A percentile compares a stretch with the other conserved stretches of the same genome.
Evolutionary conservation across 805 yeast genomes (phyloP).

Genomic region (Schizosaccharomyces pombe): ASM294v3 CU329670.1:1277501-1278000

Average conservation of each 20-base stretch:
- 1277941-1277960: constrained; percentile 51
- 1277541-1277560: not conserved
- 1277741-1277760: not conserved
- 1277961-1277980: constrained; percentile 69
- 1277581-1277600: not conserved
- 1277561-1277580: not conserved
- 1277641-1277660: not conserved
- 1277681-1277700: not conserved
- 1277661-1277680: not conserved
- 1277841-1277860: not conserved
- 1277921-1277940: constrained; percentile 38
- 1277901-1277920: not conserved
- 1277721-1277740: not conserved
- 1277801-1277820: constrained; percentile 6
- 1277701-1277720: not conserved
- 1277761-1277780: too few relatives aligned
- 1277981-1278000: constrained; percentile 45
- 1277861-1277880: not conserved
- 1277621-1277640: not conserved
- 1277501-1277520: not conserved
- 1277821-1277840: not conserved
- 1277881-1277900: not conserved
- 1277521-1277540: not conserved
- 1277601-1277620: not conserved
- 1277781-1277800: constrained; percentile 1